Evolutionary conservation across 2,329 filamentous ascomycete species (phyloP), one percentile per base, ranked within the genome.

Genomic region (Diaporthe humulicola): DNA sequence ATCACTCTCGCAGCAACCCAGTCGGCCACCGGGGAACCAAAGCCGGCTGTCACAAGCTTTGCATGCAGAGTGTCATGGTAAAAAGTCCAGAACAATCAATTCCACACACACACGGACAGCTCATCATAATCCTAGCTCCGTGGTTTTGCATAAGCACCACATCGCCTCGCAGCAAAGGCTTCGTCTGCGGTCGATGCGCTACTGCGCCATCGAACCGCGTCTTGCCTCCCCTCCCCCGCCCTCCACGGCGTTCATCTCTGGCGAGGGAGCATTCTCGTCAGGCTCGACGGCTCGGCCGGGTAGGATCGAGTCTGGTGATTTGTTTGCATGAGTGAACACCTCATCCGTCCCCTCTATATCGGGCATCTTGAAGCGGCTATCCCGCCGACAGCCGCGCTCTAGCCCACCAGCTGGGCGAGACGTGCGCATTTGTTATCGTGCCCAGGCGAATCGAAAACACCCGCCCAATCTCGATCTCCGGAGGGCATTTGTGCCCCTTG

Each of bases 341-440:
- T 64, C 73, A 52, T 58, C 54, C 48, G 38, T n/a, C 56, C 57
- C 30, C 71, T 75, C 74, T 73, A 70, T 73, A 75, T 75, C 74
- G 71, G 74, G 74, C 33, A 75, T 73, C 64, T 75, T 73, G 71
- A 70, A 50, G 64, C 74, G 71, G 42, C 67, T 71, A 74, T 74
- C 71, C 74, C 74, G 74, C 74, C 74, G 74, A 75, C 38, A 75
- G 71, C 74, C 74, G 74, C 38, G 42, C 42, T 72, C 38, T 48
- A 58, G 66, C 48, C 33, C 28, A 64, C 48, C 70, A 72, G 70
- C 48, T 45, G 70, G 56, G 28, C 48, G 70, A 64, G 45, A 72
- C 42, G 57, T 42, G 15, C 36, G 36, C 70, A 72, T 33, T 36
- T 71, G 73, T 71, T 64, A 71, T 70, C 67, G 52, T 66, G 57